These are phyloP conservation scores for Rhodotorula sp. DNA, from an alignment of 1,284 basidiomycete genomes.

Conservation along the genomic window DNA sequence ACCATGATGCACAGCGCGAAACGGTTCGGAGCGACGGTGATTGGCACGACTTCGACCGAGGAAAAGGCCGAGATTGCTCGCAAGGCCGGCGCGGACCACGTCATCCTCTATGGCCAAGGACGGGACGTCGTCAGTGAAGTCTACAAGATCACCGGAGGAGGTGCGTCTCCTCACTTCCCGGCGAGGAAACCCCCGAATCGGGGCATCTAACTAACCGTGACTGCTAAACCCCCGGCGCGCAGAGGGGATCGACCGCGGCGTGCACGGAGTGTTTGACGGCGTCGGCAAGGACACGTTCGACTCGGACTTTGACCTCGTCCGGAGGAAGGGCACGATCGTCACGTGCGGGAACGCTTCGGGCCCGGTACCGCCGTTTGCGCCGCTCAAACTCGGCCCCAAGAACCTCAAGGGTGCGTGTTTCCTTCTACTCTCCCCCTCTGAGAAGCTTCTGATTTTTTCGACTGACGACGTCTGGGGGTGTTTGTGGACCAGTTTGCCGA, in stretches of 20 bases:
- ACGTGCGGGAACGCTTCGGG: conserved; percentile 90
- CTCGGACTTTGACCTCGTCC: conserved; percentile 39
- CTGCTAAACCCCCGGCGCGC: conserved; percentile 42
- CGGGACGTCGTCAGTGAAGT: conserved; percentile 60
- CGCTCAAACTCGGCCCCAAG: conserved; percentile 73
- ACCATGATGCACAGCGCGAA: conserved; percentile 7
- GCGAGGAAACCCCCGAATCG: background rate
- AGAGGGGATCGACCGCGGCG: conserved; percentile 56
- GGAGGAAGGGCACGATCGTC: conserved; percentile 58
- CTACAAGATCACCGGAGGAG: conserved; percentile 58
- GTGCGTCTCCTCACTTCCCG: background rate
- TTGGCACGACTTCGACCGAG: conserved; percentile 84
- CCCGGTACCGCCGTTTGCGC: conserved; percentile 60
- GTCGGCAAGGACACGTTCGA: conserved; percentile 83
- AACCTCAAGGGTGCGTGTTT: conserved; percentile 61
- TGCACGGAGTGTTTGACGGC: conserved; percentile 81
- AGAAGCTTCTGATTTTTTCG: conserved; percentile 35
- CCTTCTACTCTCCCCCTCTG: conserved; percentile 61
- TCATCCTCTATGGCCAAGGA: conserved; percentile 70
- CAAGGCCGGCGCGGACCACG: conserved; percentile 76
- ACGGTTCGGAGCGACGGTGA: conserved; percentile 73
- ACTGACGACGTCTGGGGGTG: background rate
- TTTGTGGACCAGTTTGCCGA: conserved; percentile 48
- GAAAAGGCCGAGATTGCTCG: conserved; percentile 84
- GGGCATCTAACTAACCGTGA: background rate